These are phyloP conservation scores for Neoscytalidium dimidiatum DNA, from an alignment of 2,329 filamentous ascomycete genomes.

Conservation along the genomic window DNA sequence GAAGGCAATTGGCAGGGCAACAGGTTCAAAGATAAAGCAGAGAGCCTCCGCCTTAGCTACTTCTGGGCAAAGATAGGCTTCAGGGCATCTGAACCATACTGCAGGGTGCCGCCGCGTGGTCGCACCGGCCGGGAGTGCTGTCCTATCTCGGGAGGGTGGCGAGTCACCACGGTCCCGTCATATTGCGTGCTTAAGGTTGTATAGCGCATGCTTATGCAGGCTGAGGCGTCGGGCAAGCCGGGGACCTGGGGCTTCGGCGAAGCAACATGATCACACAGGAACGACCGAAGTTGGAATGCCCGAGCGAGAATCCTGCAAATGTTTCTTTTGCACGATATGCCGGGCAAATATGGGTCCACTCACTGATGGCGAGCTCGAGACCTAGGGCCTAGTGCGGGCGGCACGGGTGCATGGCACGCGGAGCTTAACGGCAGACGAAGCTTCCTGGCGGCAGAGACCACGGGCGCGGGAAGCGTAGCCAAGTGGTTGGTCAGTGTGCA, in stretches of 20 bases:
- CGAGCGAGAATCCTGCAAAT: slow-evolving; percentile 6
- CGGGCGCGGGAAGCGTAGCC: not conserved
- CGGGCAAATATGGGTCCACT: not conserved
- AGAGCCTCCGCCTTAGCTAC: not conserved
- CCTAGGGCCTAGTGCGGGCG: not conserved
- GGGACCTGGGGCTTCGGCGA: not conserved
- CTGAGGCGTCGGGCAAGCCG: not conserved
- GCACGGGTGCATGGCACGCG: not conserved
- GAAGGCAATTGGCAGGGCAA: not conserved
- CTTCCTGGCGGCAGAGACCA: not conserved
- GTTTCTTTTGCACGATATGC: not conserved
- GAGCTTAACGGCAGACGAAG: not conserved
- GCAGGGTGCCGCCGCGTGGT: not conserved
- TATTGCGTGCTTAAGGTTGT: slow-evolving; percentile 18
- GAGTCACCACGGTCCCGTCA: slow-evolving; percentile 9
- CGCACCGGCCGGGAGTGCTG: not conserved
- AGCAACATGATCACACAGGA: not conserved
- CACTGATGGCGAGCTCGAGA: not conserved
- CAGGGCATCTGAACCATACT: not conserved
- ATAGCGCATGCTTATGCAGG: not conserved
- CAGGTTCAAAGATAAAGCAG: not conserved
- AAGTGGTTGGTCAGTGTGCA: not conserved
- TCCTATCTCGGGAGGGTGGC: not conserved
- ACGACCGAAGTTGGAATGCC: not conserved
- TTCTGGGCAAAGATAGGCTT: not conserved